Evolutionary conservation across 192 early-diverging fungal species (phyloP).

Genomic region (Piromyces finnis): DNA sequence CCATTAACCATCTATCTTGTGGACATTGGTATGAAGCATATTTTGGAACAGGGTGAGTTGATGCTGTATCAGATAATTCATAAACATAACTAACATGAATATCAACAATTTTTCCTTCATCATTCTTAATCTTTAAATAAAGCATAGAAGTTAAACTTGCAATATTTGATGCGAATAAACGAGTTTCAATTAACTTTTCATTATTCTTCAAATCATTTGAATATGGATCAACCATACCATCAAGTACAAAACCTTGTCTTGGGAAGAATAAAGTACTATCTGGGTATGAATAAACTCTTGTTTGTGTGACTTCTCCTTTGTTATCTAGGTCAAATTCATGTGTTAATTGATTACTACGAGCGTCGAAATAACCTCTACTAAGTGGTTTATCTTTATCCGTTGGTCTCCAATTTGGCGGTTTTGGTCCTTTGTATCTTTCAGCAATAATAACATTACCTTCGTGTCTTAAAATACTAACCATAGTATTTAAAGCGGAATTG

Average conservation of each 20-base stretch:
- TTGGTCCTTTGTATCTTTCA: constrained; percentile 1
- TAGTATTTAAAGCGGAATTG: neutral
- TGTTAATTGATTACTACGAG: neutral
- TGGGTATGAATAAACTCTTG: constrained; percentile 10
- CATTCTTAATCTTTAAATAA: neutral
- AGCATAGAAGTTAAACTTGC: neutral
- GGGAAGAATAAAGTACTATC: constrained; percentile 5
- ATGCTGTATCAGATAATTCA: neutral
- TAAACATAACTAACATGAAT: neutral
- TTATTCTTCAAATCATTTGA: neutral
- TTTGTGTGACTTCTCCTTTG: constrained; percentile 2
- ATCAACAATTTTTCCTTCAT: neutral
- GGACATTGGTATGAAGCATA: neutral
- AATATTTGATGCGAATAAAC: neutral
- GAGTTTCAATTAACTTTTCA: neutral
- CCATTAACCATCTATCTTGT: neutral
- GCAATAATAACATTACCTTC: neutral
- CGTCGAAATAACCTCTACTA: constrained; percentile 7
- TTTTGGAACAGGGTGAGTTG: neutral
- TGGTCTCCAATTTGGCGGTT: constrained; percentile 16
- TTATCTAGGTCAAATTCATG: constrained; percentile 9
- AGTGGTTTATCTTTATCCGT: constrained; percentile 6
- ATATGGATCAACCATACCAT: neutral
- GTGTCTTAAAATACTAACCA: neutral
- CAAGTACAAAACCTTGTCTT: neutral